Evolutionary conservation across 257 asterid species (phyloP).

Genomic region (Solanum tarijense): DNA sequence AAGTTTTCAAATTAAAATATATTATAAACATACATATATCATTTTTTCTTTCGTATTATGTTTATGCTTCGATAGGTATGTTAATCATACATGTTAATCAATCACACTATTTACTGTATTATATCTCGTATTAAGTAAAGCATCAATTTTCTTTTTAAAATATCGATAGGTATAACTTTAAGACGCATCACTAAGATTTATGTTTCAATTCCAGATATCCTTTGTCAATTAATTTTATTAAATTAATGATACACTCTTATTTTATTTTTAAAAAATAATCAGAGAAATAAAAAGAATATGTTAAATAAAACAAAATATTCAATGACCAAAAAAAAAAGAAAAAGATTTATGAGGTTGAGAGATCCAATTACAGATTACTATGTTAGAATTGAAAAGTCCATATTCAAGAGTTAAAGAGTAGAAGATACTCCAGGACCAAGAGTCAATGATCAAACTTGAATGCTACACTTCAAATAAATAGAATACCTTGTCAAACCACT

Average conservation of each 20-base stretch:
- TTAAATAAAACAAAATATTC: neutral
- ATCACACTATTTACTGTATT: neutral
- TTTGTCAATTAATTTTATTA: neutral
- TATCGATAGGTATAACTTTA: neutral
- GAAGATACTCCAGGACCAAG: neutral
- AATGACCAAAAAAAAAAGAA: too few relatives aligned
- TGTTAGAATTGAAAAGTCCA: neutral
- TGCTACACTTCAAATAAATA: neutral
- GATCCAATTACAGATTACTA: neutral
- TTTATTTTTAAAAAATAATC: neutral
- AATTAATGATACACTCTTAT: neutral
- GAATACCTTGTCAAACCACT: neutral
- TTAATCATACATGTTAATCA: neutral
- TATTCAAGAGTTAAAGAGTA: neutral
- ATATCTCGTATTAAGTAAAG: neutral
- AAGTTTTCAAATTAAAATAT: neutral
- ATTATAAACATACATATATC: neutral
- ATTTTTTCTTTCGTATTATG: too few relatives aligned
- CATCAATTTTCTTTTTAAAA: neutral
- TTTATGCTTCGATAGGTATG: neutral
- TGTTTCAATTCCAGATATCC: neutral
- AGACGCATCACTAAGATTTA: rapidly evolving
- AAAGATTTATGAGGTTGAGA: neutral
- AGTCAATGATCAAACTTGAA: neutral
- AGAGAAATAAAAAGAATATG: neutral